A percentile compares a stretch with the other conserved stretches of the same genome.
These are phyloP conservation scores for Paradendryphiella salina DNA, from an alignment of 2,329 filamentous ascomycete genomes.

Conservation along the genomic window DNA sequence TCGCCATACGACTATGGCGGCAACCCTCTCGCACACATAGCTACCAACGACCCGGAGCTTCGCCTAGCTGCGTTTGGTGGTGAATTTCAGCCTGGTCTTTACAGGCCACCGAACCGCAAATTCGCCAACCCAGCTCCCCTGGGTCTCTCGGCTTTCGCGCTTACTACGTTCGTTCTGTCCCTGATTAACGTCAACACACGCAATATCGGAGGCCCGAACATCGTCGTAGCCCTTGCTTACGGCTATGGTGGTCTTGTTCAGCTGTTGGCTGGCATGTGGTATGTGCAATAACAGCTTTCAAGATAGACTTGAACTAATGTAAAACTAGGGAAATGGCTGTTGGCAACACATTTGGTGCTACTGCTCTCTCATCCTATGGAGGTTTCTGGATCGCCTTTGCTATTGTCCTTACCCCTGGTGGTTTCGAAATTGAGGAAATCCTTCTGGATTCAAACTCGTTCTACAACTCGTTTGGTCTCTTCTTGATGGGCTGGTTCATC, in stretches of 20 bases:
- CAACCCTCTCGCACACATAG: slow-evolving; percentile 56
- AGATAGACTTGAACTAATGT: slow-evolving; percentile 2
- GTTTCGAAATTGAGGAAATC: slow-evolving; percentile 51
- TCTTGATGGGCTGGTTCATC: slow-evolving; percentile 63
- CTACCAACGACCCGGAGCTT: slow-evolving; percentile 53
- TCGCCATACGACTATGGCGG: slow-evolving; percentile 56
- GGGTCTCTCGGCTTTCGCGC: slow-evolving; percentile 65
- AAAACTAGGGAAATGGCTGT: slow-evolving; percentile 55
- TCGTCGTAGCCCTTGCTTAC: slow-evolving; percentile 55
- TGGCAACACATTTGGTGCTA: slow-evolving; percentile 67
- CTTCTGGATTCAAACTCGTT: slow-evolving; percentile 45
- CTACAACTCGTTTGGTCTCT: slow-evolving; percentile 60
- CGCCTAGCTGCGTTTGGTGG: slow-evolving; percentile 56
- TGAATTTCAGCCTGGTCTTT: slow-evolving; percentile 58
- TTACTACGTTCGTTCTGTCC: slow-evolving; percentile 65
- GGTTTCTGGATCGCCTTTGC: slow-evolving; percentile 65
- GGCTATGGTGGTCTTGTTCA: slow-evolving; percentile 57
- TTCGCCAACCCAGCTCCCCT: slow-evolving; percentile 64
- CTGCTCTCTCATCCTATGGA: slow-evolving; percentile 63
- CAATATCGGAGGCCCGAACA: slow-evolving; percentile 49
- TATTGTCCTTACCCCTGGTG: slow-evolving; percentile 61
- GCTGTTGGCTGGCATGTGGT: slow-evolving; percentile 60
- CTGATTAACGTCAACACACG: slow-evolving; percentile 54
- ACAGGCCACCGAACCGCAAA: slow-evolving; percentile 50
- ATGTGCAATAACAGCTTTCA: slow-evolving; percentile 35